phyloP scores from a whole-genome alignment of 2,329 filamentous ascomycete species.

The Neodidymelliopsis sp. region DNA sequence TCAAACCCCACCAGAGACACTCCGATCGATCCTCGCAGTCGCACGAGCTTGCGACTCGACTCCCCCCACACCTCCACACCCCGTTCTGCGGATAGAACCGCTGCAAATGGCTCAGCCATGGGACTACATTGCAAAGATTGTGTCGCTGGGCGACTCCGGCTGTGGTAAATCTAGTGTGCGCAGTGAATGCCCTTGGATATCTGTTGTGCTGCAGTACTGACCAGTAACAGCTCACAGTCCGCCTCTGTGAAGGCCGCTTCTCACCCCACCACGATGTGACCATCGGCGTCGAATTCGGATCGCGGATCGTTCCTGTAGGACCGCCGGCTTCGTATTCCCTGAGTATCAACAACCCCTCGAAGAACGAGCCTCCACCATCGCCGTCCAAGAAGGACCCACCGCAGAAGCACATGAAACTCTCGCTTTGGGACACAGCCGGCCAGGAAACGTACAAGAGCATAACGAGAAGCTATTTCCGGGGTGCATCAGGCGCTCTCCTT shows the following conservation, averaged over 20 bases:
- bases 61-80: slow-evolving; percentile 12
- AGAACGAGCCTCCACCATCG: slow-evolving; percentile 20
- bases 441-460: slow-evolving; percentile 98
- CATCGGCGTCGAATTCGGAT: slow-evolving; percentile 96
- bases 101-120: slow-evolving; percentile 70
- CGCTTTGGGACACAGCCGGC: slow-evolving; percentile 93
- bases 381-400: slow-evolving; percentile 43
- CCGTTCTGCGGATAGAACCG: slow-evolving; percentile 15
- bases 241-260: slow-evolving; percentile 96
- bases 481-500: slow-evolving; percentile 77
- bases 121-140: slow-evolving; percentile 99
- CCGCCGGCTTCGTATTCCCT: slow-evolving; percentile 74
- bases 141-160: slow-evolving; percentile 95
- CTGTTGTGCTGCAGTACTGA: slow-evolving; percentile 16
- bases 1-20: not conserved
- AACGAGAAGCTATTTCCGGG: slow-evolving; percentile 91
- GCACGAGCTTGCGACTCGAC: slow-evolving; percentile 1
- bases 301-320: slow-evolving; percentile 88
- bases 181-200: not conserved
- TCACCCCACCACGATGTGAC: slow-evolving; percentile 95
- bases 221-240: slow-evolving; percentile 75
- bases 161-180: slow-evolving; percentile 85
- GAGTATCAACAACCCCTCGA: slow-evolving; percentile 60
- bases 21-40: slow-evolving; percentile 1
- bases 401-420: slow-evolving; percentile 88